These are phyloP conservation scores for Poteriospumella lacustris DNA, from an alignment of 108 stramenopile genomes.

Conservation along the genomic window DNA sequence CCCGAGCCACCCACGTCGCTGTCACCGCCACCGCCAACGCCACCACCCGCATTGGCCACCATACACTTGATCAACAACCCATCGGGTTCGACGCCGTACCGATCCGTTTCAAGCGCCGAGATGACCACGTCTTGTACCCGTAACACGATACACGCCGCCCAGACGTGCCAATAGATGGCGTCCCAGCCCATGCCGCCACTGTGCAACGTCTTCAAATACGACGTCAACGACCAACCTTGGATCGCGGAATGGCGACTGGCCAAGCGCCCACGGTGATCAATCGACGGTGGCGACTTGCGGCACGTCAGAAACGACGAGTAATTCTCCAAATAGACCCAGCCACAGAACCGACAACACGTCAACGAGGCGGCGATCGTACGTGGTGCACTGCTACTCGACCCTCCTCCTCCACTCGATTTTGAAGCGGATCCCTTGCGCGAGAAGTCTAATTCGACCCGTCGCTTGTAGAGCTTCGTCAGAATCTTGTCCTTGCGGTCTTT, in stretches of 20 bases:
- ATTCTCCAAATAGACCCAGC: conserved; percentile 15
- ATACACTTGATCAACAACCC: conserved; percentile 1
- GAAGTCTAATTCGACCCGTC: conserved; percentile 48
- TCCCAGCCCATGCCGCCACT: conserved; percentile 27
- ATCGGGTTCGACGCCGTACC: conserved; percentile 12
- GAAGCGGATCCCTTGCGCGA: conserved; percentile 3
- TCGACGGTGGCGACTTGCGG: background rate
- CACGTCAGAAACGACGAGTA: background rate
- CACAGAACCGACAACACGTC: conserved; percentile 19
- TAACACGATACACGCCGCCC: conserved; percentile 25
- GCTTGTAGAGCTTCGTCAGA: conserved; percentile 48
- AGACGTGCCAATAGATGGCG: conserved; percentile 26
- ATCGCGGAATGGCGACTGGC: conserved; percentile 1
- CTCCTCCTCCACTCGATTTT: no score
- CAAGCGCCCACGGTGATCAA: conserved; percentile 4
- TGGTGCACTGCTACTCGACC: background rate
- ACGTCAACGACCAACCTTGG: conserved; percentile 24
- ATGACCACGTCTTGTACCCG: background rate
- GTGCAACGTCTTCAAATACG: conserved; percentile 21
- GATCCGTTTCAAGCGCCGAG: background rate
- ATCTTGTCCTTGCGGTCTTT: conserved; percentile 49
- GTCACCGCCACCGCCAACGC: no score
- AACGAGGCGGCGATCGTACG: conserved; percentile 22
- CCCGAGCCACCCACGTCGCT: no score
- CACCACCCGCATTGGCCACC: no score